Percentiles rank a stretch among this genome's conserved stretches.
These are phyloP conservation scores for Colletotrichum sp. DNA, from an alignment of 2,329 filamentous ascomycete genomes.

Conservation along the genomic window DNA sequence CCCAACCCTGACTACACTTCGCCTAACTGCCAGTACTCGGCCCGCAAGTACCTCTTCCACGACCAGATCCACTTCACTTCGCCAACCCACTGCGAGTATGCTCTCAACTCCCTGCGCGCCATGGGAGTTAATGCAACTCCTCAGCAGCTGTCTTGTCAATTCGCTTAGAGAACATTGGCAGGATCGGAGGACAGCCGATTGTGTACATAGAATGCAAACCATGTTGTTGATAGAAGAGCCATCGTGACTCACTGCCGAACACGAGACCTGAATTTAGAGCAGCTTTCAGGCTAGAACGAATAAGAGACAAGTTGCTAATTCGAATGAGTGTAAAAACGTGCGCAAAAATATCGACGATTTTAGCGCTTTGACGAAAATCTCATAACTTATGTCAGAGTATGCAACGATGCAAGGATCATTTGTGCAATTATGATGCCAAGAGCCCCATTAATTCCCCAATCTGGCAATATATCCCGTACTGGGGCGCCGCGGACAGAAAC, in stretches of 20 bases:
- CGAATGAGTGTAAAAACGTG: neutral
- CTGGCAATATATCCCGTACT: neutral
- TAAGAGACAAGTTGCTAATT: neutral
- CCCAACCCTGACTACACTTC: neutral
- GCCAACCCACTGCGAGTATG: conserved; percentile 1
- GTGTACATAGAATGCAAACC: neutral
- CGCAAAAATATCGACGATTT: neutral
- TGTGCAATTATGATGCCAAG: neutral
- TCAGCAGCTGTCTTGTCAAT: neutral
- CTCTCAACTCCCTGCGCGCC: neutral
- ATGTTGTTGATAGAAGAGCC: neutral
- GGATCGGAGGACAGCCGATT: neutral
- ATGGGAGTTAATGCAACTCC: neutral
- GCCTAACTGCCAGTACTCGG: neutral
- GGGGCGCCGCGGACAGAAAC: neutral
- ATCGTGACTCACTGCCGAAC: neutral
- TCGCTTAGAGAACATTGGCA: neutral
- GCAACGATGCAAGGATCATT: neutral
- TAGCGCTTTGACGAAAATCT: neutral
- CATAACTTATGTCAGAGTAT: neutral
- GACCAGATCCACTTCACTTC: conserved; percentile 2
- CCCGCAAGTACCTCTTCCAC: conserved; percentile 7
- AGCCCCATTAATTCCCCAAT: neutral
- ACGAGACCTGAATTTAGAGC: neutral
- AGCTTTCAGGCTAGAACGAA: neutral